Conservation (phyloP, 768 basidiomycete genomes). For the Calocybe cyanea region DNA sequence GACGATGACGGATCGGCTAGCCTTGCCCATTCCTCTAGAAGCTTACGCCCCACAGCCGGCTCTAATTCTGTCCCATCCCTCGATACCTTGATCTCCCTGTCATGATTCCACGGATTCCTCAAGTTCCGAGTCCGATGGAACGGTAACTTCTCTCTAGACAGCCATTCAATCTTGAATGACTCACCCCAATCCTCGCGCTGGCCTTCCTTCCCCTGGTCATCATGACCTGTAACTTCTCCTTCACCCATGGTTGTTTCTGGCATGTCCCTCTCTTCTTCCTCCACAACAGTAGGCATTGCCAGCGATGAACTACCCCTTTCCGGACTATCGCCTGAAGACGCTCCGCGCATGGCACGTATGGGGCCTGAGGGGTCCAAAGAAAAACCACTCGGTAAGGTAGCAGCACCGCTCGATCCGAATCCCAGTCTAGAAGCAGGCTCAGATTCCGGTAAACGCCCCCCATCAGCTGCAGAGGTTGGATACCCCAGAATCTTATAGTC, state of each 20-base stretch:
- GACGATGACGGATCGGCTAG: conserved; percentile 18
- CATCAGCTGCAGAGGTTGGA: neutral
- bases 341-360: conserved; percentile 27
- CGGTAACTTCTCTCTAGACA: conserved; percentile 64
- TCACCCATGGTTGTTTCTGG: conserved; percentile 4
- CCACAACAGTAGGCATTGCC: conserved; percentile 16
- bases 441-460: neutral
- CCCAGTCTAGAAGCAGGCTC: too few relatives aligned
- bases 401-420: too few relatives aligned
- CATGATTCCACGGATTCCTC: conserved; percentile 92
- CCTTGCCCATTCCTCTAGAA: conserved; percentile 68
- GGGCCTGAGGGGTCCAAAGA: conserved; percentile 40
- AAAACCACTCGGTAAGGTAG: conserved; percentile 19
- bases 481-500: conserved; percentile 22
- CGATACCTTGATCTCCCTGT: conserved; percentile 75
- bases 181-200: conserved; percentile 80
- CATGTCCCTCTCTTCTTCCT: conserved; percentile 10
- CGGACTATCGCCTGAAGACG: conserved; percentile 2
- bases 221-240: conserved; percentile 19
- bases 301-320: neutral
- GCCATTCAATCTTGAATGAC: conserved; percentile 81
- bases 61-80: conserved; percentile 93
- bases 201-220: conserved; percentile 17
- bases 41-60: conserved; percentile 61
- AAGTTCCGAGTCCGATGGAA: conserved; percentile 77